Base-by-base conservation (phyloP, 345 rosid species). In the Odontarrhena argentea region DNA sequence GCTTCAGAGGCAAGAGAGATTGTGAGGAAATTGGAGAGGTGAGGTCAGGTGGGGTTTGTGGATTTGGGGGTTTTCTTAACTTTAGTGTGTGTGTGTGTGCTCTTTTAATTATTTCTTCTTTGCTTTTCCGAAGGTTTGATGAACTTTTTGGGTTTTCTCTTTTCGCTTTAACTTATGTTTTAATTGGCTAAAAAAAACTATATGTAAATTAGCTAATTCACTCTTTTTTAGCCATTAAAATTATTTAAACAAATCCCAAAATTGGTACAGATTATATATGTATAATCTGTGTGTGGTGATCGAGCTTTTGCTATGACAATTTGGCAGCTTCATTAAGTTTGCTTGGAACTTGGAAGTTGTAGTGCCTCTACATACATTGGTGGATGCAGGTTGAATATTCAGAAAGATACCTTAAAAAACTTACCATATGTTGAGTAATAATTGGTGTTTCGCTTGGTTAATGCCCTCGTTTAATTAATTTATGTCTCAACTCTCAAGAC, bases 1-100 rank as follows among this genome's bases (percentile, higher is more conserved):
- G 11, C 69, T 69, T 62, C 43, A 38, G 54, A 40, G 71, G 35
- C n/a, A 60, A 67, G 43, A 44, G 24, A 52, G 13, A 40, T 32
- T 32, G 6, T 66, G 64, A 13, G 22, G 59, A 66, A 52, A 9
- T 22, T 55, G 45, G 30, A 40, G 30, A 24, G 11, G 49, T 40
- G 62, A 35, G 62, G 49, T 58, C 26, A 24, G 11, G 49, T 40
- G 62, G 48, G 62, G 49, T 58, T 42, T 49, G 12, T 61, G 76
- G 50, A 48, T 67, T 61, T 76, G 73, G 81, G 63, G 75, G 18
- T 81, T 61, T 58, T 64, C 53, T 58, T 54, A 54, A 56, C 71
- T 70, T 75, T 61, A 42, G 43, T 65, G 41, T 67, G 55, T 50
- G 36, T 24, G 55, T 67, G 55, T 50, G 36, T 24, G 55, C 34